Evolutionary conservation across 805 yeast genomes (phyloP).

Genomic region (Pichia rugopelliculosa): DNA sequence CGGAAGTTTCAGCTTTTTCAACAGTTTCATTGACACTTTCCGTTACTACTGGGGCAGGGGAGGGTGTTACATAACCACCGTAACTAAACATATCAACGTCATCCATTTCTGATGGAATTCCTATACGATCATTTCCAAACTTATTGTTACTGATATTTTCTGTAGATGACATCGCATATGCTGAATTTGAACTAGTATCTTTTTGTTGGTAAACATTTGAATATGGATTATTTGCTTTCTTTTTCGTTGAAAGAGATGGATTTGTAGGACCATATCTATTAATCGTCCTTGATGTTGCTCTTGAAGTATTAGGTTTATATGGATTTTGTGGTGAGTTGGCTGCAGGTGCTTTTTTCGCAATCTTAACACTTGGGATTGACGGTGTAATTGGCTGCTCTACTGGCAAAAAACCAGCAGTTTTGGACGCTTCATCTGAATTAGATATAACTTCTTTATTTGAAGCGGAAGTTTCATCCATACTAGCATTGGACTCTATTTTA

Average conservation of each 20-base stretch:
- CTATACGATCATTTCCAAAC: conserved; percentile 7
- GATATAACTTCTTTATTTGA: too few relatives aligned
- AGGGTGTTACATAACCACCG: conserved; percentile 27
- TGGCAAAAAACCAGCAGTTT: neutral
- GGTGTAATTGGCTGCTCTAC: neutral
- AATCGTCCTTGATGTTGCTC: neutral
- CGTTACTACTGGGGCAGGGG: conserved; percentile 1
- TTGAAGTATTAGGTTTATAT: neutral
- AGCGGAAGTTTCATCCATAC: too few relatives aligned
- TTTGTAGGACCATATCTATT: conserved; percentile 9
- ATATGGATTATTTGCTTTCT: conserved; percentile 6
- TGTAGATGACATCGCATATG: neutral
- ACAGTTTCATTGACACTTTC: neutral
- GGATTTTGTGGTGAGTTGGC: neutral
- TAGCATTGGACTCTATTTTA: too few relatives aligned
- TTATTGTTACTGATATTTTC: neutral
- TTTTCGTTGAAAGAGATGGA: neutral
- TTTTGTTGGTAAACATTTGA: conserved; percentile 9
- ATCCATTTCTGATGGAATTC: conserved; percentile 12
- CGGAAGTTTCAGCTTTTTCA: neutral
- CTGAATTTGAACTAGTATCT: neutral
- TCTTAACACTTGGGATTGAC: neutral
- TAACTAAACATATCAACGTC: conserved; percentile 25
- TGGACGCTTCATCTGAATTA: too few relatives aligned
- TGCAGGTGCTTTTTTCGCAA: neutral